Base-by-base conservation (phyloP, 202 grass and related monocot species). In the Schoenoplectus triqueter region DNA sequence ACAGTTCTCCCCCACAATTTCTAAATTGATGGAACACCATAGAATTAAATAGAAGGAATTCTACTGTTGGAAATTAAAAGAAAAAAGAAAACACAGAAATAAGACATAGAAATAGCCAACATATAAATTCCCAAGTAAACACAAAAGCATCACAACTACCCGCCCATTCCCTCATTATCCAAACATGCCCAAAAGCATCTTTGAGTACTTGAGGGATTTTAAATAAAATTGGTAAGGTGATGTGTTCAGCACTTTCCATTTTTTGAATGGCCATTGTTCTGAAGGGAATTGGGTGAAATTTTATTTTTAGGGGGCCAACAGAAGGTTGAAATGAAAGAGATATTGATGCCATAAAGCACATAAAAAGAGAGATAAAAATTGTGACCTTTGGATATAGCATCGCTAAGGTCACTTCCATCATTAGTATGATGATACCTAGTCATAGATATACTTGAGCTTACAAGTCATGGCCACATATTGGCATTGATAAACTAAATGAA, bases 1-100 rank as follows among this genome's bases (percentile, higher is more conserved):
- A 85, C 81, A 90, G 71, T 90, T 90, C 48, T 87, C 89, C 69
- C 82, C 77, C 7, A 90, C 86, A 87, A 90, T 82, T 90, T 90
- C 89, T 90, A 77, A 63, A 88, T 77, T 41, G 67, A 84, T 54
- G 50, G 9, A 69, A 64, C 14, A 73, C 18, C 41, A 49, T 39
- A 73, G 45, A 8, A 46, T 61, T 80, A 70, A 85, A 61, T 48
- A 81, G 78, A 80, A 64, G 41, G 14, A 64, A 78, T 64, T 46
- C 20, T 15, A 64, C 51, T 77, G 21, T 15, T 2, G 50, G 19
- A 31, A 41, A 44, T 11, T 14, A 81, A 46, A n/a, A 13, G 3
- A 44, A 80, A 49, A 81, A 8, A 46, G 31, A 31, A 31, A 31
- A 42, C 56, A 19, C 49, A 10, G 46, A 62, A 56, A 71, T n/a